A percentile compares a stretch with the other conserved stretches of the same genome.
Evolutionary conservation across 139 green algal species (phyloP).

Genomic region (Dunaliella sp.): DNA sequence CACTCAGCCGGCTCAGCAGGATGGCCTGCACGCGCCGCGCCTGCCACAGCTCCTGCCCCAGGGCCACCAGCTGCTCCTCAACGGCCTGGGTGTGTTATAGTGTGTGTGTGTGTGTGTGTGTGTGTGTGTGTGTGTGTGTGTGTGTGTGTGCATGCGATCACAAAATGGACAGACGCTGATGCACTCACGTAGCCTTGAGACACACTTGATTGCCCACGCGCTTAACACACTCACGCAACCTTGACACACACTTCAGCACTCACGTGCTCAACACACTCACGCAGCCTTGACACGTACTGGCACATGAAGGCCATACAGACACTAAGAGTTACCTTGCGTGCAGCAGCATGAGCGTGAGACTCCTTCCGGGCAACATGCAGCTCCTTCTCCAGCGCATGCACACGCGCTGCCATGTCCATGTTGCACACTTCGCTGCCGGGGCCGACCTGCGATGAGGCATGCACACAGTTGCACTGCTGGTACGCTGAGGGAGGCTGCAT

Average conservation of each 20-base stretch:
- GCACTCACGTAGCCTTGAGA: not conserved
- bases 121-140: not conserved
- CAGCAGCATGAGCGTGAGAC: not conserved
- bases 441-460: not conserved
- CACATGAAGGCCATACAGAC: not conserved
- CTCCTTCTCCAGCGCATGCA: conserved; percentile 18
- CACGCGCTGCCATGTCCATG: not conserved
- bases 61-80: not conserved
- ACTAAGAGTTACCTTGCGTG: not conserved
- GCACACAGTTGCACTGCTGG: too few species aligned
- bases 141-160: not conserved
- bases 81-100: not conserved
- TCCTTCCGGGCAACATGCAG: conserved; percentile 13
- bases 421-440: not conserved
- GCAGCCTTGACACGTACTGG: not conserved
- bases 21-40: not conserved
- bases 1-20: not conserved
- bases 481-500: too few species aligned
- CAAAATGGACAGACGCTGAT: too few species aligned
- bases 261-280: not conserved
- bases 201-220: not conserved
- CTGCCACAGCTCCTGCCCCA: not conserved
- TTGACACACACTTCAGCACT: not conserved
- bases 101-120: not conserved
- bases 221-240: not conserved